Percentiles rank a stretch among this genome's conserved stretches.
These are phyloP conservation scores for Trichosporon sp. DNA, from an alignment of 1,284 basidiomycete genomes.

Conservation along the genomic window DNA sequence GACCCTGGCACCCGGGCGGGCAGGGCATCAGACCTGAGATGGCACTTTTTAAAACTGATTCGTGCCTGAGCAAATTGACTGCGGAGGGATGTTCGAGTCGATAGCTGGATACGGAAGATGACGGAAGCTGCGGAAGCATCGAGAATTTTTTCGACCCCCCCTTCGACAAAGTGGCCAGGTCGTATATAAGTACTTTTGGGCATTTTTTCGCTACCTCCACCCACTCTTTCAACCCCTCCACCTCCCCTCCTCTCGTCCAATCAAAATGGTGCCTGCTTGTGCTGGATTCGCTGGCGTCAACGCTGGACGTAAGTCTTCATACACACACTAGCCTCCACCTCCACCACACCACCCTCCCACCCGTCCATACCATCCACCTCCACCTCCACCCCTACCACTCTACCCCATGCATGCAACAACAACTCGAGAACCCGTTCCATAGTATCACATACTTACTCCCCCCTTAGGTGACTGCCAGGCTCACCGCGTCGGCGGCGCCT, in stretches of 20 bases:
- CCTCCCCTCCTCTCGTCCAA: conserved; percentile 4
- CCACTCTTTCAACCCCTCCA: neutral
- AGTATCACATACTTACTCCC: conserved; percentile 8
- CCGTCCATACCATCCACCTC: conserved; percentile 12
- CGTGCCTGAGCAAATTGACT: neutral
- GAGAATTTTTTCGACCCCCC: conserved; percentile 6
- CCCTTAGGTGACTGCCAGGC: conserved; percentile 16
- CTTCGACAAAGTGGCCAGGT: neutral
- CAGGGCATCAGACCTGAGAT: neutral
- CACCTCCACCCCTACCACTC: neutral
- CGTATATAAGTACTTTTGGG: conserved; percentile 2
- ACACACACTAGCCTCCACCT: neutral
- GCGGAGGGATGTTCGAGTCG: neutral
- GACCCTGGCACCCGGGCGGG: neutral
- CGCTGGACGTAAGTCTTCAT: conserved; percentile 18
- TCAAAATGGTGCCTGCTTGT: conserved; percentile 22
- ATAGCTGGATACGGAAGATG: neutral
- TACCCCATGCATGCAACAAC: neutral
- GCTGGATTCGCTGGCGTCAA: conserved; percentile 20
- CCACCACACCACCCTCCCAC: conserved; percentile 11
- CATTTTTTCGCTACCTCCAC: conserved; percentile 18
- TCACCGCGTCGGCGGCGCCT: conserved; percentile 16
- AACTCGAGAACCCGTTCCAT: neutral
- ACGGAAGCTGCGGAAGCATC: conserved; percentile 17
- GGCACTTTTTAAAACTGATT: neutral